Percentiles rank a stretch among this genome's conserved stretches.
phyloP scores from a whole-genome alignment of 1,284 basidiomycete species.

The Apiotrichum domesticum region DNA sequence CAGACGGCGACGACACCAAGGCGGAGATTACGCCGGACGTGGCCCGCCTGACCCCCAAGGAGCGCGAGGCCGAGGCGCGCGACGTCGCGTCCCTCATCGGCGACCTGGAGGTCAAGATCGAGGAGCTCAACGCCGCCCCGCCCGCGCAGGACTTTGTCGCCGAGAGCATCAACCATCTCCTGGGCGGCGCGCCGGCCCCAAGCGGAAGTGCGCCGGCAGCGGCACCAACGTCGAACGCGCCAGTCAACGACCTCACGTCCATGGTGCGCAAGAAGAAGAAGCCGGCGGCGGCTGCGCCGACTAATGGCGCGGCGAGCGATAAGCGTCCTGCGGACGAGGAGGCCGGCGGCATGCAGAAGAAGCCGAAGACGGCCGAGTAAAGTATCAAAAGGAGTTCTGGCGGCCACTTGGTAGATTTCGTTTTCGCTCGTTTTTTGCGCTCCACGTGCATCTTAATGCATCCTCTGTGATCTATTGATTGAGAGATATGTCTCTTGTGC shows the following conservation, averaged over 20 bases:
- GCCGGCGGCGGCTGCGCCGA: constrained; percentile 3
- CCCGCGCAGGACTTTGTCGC: constrained; percentile 51
- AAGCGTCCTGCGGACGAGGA: constrained; percentile 42
- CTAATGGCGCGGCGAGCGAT: constrained; percentile 5
- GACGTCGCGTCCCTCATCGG: constrained; percentile 68
- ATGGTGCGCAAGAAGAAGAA: constrained; percentile 72
- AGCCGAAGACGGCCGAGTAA: constrained; percentile 54
- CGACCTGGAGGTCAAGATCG: constrained; percentile 79
- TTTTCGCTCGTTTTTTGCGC: not conserved
- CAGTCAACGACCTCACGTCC: constrained; percentile 71
- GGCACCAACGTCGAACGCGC: constrained; percentile 38
- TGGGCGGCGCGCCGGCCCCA: constrained; percentile 48
- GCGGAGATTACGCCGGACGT: constrained; percentile 41
- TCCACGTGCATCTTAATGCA: not conserved
- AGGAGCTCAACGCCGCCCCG: constrained; percentile 74
- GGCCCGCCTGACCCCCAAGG: constrained; percentile 54
- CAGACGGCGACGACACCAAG: constrained; percentile 15
- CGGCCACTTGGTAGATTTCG: not conserved
- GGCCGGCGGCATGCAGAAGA: constrained; percentile 53
- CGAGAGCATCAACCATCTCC: constrained; percentile 42
- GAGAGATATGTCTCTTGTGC: too few relatives aligned
- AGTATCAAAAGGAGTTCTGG: not conserved
- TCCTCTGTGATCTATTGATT: not conserved
- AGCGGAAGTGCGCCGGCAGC: constrained; percentile 9
- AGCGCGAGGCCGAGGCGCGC: constrained; percentile 68